Percentiles rank a stretch among this genome's conserved stretches.
These are phyloP conservation scores for Puccinia polysora DNA, from an alignment of 1,284 basidiomycete species.

Conservation along the genomic window DNA sequence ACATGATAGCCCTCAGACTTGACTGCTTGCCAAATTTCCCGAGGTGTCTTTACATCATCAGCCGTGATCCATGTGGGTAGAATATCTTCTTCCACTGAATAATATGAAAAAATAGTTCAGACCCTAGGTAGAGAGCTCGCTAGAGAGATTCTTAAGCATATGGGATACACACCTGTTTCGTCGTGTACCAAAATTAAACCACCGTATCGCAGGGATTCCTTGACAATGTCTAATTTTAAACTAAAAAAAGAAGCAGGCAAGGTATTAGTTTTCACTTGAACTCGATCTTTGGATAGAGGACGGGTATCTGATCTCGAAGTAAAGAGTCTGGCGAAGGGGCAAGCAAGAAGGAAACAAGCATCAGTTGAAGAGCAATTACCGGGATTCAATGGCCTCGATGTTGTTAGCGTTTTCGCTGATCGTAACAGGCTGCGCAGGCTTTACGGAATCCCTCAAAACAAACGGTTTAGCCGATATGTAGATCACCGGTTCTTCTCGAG, in stretches of 20 bases:
- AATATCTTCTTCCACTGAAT: conserved; percentile 67
- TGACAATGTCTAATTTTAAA: conserved; percentile 86
- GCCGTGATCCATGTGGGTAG: conserved; percentile 92
- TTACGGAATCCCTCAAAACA: conserved; percentile 85
- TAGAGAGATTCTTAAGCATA: conserved; percentile 27
- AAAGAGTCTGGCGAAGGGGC: background rate
- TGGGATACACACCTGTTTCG: conserved; percentile 58
- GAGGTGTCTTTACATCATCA: conserved; percentile 83
- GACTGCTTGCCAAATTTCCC: conserved; percentile 79
- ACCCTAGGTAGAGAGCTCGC: background rate
- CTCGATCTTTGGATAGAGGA: too few relatives aligned
- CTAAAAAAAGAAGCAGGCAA: conserved; percentile 21
- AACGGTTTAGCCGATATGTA: conserved; percentile 92
- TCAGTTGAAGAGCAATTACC: conserved; percentile 51
- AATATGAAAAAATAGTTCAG: background rate
- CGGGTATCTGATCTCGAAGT: background rate
- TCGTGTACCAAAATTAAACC: conserved; percentile 90
- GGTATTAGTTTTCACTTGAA: background rate
- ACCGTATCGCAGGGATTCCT: conserved; percentile 78
- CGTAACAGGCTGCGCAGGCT: conserved; percentile 73
- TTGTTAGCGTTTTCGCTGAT: conserved; percentile 89
- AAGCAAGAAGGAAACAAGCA: background rate
- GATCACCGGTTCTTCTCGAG: conserved; percentile 71
- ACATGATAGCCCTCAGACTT: conserved; percentile 80
- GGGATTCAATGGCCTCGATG: conserved; percentile 86